Evolutionary conservation across 345 rosid genomes (phyloP).

Genomic region (Gossypioides kirkii): DNA sequence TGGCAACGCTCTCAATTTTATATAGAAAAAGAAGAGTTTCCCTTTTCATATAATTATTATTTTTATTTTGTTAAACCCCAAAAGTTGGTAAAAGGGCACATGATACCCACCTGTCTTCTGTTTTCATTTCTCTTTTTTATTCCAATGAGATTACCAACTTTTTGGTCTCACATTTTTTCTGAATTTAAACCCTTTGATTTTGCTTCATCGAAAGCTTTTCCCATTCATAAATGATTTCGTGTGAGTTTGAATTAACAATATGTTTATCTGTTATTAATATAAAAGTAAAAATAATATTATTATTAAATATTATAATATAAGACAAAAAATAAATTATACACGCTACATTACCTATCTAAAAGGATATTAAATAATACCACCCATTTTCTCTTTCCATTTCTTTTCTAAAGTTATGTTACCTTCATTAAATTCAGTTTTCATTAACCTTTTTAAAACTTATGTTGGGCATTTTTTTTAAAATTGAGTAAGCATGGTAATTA

Average conservation of each 20-base stretch:
- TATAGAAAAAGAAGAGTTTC: not conserved
- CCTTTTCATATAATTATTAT: not conserved
- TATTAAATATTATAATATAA: too few species aligned
- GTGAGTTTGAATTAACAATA: too few species aligned
- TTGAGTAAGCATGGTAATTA: too few species aligned
- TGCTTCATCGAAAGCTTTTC: not conserved
- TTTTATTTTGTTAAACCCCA: not conserved
- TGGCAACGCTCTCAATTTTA: constrained; percentile 1
- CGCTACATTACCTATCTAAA: too few species aligned
- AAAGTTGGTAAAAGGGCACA: constrained; percentile 17
- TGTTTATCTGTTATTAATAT: too few species aligned
- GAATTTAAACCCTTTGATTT: not conserved
- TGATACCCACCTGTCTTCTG: not conserved
- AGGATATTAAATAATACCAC: too few species aligned
- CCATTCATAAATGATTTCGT: not conserved
- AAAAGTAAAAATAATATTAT: too few species aligned
- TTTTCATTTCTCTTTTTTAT: not conserved
- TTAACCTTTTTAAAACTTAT: too few species aligned
- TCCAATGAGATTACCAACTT: not conserved
- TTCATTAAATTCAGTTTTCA: too few species aligned
- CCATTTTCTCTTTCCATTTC: not conserved
- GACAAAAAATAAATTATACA: too few species aligned
- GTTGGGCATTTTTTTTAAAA: too few species aligned
- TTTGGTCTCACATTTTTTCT: not conserved
- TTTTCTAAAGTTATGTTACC: too few species aligned